Percentiles rank a stretch among this genome's conserved stretches.
Conservation (phyloP, 1,284 basidiomycete genomes). For the Pholiota adiposa region DNA sequence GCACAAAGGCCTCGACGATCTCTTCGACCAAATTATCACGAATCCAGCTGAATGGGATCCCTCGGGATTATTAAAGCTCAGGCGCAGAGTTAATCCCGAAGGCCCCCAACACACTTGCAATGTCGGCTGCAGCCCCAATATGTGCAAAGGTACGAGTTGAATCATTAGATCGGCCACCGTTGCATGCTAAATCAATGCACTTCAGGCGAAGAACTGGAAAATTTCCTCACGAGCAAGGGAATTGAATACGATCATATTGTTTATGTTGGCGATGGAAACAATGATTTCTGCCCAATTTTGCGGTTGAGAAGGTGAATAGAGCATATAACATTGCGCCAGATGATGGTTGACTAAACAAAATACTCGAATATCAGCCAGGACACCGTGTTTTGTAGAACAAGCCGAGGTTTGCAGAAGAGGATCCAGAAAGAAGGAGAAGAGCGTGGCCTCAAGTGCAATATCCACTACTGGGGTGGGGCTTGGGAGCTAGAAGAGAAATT, state of each 20-base stretch:
- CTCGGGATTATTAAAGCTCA: conserved; percentile 78
- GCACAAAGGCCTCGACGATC: conserved; percentile 73
- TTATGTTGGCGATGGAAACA: conserved; percentile 94
- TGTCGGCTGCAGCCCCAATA: conserved; percentile 93
- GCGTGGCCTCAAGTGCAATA: conserved; percentile 68
- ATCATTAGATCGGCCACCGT: background rate
- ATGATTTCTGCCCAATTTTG: conserved; percentile 94
- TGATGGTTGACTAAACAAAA: background rate
- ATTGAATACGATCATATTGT: conserved; percentile 80
- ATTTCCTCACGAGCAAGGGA: conserved; percentile 76
- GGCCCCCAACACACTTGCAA: conserved; percentile 85
- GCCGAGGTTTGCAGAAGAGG: conserved; percentile 76
- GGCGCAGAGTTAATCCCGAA: conserved; percentile 74
- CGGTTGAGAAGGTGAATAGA: conserved; percentile 68
- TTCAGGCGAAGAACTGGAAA: conserved; percentile 85
- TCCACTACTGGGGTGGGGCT: conserved; percentile 88
- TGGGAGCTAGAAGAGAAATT: conserved; percentile 94
- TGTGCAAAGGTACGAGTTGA: conserved; percentile 86
- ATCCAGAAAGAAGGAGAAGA: conserved; percentile 71
- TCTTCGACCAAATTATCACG: conserved; percentile 90
- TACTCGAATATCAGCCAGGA: conserved; percentile 60
- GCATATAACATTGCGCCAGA: background rate
- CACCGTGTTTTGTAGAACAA: conserved; percentile 74
- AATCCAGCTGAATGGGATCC: conserved; percentile 89
- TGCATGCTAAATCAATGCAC: conserved; percentile 3